phyloP scores from a whole-genome alignment of 2,329 filamentous ascomycete genomes.

The Colletotrichum lindemuthianum region DNA sequence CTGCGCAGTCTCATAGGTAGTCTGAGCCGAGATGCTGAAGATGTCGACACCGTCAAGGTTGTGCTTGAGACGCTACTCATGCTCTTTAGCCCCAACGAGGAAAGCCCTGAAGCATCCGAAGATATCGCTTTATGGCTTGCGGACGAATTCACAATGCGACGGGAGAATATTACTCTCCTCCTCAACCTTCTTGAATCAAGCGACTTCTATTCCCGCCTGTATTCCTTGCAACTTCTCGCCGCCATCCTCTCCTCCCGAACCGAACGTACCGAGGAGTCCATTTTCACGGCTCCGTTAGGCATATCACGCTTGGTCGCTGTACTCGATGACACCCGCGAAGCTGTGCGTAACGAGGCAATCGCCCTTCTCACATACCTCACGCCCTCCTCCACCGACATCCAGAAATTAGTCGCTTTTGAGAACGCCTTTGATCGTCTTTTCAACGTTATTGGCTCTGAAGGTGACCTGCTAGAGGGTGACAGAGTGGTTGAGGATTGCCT shows the following conservation, averaged over 20 bases:
- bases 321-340: constrained; percentile 86
- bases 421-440: constrained; percentile 92
- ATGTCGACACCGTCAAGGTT: constrained; percentile 95
- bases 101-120: constrained; percentile 91
- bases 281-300: constrained; percentile 87
- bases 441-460: constrained; percentile 82
- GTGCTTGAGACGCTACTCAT: constrained; percentile 94
- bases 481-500: constrained; percentile 93
- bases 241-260: constrained; percentile 87
- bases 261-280: constrained; percentile 93
- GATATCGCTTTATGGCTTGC: constrained; percentile 96
- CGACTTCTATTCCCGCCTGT: constrained; percentile 92
- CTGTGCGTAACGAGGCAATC: constrained; percentile 87
- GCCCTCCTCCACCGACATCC: constrained; percentile 85
- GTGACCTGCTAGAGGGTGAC: constrained; percentile 82
- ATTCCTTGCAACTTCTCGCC: constrained; percentile 87
- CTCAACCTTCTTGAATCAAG: constrained; percentile 87
- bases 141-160: constrained; percentile 96
- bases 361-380: constrained; percentile 90
- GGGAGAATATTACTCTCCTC: constrained; percentile 94
- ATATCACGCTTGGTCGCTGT: constrained; percentile 86
- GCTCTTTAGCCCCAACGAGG: constrained; percentile 79
- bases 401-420: constrained; percentile 95
- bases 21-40: constrained; percentile 86
- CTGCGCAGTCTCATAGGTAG: constrained; percentile 87